Conservation (phyloP, 1,284 basidiomycete species). For the Irpex sp. region DNA sequence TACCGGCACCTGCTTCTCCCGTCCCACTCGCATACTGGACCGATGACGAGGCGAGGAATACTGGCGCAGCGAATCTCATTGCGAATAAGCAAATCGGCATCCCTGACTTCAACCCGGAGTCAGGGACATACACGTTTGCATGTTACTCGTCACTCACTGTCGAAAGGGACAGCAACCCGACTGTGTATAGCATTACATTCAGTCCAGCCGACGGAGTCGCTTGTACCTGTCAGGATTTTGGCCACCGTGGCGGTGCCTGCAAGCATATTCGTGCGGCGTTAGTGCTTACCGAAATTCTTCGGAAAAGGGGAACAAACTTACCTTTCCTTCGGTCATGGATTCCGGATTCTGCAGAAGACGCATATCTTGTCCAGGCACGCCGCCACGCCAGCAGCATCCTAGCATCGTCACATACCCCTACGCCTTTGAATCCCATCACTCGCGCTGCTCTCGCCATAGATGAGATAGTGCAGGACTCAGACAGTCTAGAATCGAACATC, state of each 20-base stretch:
- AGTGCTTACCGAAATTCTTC: not conserved
- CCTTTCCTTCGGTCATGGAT: not conserved
- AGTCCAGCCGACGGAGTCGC: not conserved
- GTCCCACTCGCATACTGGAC: not conserved
- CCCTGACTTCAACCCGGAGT: not conserved
- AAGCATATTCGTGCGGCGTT: conserved; percentile 7
- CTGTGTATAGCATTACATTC: not conserved
- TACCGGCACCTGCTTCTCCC: not conserved
- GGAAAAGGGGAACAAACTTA: not conserved
- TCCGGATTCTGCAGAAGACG: too few relatives aligned
- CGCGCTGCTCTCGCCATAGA: too few relatives aligned
- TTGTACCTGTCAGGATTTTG: conserved; percentile 5
- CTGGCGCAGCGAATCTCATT: not conserved
- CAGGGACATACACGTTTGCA: not conserved
- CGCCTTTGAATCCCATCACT: too few relatives aligned
- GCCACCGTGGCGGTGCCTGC: conserved; percentile 4
- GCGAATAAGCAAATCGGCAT: conserved; percentile 1
- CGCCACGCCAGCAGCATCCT: too few relatives aligned
- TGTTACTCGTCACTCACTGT: conserved; percentile 6
- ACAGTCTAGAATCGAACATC: too few relatives aligned
- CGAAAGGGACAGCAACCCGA: not conserved
- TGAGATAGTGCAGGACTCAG: too few relatives aligned
- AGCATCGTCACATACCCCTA: too few relatives aligned
- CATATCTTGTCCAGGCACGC: too few relatives aligned
- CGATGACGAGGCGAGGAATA: not conserved